A percentile compares a stretch with the other conserved stretches of the same genome.
These are phyloP conservation scores for Pythium brassicae DNA, from an alignment of 352 stramenopile species.

Conservation along the genomic window DNA sequence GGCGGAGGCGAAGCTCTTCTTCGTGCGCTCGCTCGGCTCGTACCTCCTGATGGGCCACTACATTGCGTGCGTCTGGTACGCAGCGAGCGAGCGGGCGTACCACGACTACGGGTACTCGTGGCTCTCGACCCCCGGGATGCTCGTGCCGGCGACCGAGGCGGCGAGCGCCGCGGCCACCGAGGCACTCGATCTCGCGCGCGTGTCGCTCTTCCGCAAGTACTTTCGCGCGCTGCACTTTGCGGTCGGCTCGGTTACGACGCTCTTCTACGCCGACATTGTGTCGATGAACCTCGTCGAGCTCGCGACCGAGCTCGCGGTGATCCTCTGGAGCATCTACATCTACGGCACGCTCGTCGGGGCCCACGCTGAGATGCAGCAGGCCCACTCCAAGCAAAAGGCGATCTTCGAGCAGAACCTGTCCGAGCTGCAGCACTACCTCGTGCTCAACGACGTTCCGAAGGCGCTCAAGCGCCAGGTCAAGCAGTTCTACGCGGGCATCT, in stretches of 20 bases:
- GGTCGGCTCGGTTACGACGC: slow-evolving; percentile 58
- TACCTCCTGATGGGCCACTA: slow-evolving; percentile 62
- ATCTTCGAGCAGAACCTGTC: slow-evolving; percentile 61
- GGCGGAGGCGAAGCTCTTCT: slow-evolving; percentile 38
- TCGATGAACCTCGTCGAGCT: slow-evolving; percentile 66
- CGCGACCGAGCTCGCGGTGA: slow-evolving; percentile 49
- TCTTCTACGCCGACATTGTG: slow-evolving; percentile 67
- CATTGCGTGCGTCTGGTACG: slow-evolving; percentile 59
- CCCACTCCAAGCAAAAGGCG: slow-evolving; percentile 38
- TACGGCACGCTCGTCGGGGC: slow-evolving; percentile 60
- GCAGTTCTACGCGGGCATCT: slow-evolving; percentile 65
- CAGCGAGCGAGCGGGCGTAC: slow-evolving; percentile 31
- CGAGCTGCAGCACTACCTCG: slow-evolving; percentile 66
- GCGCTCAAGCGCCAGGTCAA: slow-evolving; percentile 65
- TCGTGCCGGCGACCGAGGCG: slow-evolving; percentile 20
- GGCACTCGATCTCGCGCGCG: slow-evolving; percentile 19
- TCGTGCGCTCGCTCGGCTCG: slow-evolving; percentile 35
- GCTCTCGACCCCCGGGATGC: slow-evolving; percentile 54
- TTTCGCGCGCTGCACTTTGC: slow-evolving; percentile 59
- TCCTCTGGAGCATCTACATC: slow-evolving; percentile 67
- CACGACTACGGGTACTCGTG: slow-evolving; percentile 43
- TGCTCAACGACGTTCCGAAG: slow-evolving; percentile 66
- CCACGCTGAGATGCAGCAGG: slow-evolving; percentile 47
- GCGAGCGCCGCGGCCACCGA: slow-evolving; percentile 4
- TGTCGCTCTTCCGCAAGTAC: slow-evolving; percentile 56